Evolutionary conservation across 257 asterid genomes (phyloP).

Genomic region (Petunia axillaris): DNA sequence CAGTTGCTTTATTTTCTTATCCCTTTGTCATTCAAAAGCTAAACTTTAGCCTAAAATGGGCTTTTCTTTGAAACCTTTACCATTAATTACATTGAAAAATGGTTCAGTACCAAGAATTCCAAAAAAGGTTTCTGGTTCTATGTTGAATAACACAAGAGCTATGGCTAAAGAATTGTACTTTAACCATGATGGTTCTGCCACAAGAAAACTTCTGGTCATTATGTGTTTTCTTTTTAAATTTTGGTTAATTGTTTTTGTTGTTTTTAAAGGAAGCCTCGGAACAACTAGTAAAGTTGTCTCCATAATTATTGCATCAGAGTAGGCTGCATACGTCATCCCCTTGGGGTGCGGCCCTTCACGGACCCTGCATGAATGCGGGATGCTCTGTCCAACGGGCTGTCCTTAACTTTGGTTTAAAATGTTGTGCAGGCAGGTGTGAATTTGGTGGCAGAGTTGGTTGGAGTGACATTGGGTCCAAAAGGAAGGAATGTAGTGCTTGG

Average conservation of each 20-base stretch:
- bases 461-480: constrained; percentile 87
- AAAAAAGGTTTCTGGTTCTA: constrained; percentile 44
- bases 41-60: constrained; percentile 41
- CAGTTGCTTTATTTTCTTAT: background rate
- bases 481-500: constrained; percentile 92
- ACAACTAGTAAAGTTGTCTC: background rate
- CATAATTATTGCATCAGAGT: too few species aligned
- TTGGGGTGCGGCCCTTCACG: too few species aligned
- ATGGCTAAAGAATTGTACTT: constrained; percentile 74
- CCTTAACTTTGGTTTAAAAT: background rate
- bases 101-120: constrained; percentile 35
- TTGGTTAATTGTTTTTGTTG: background rate
- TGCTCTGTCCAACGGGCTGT: too few species aligned
- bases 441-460: constrained; percentile 80
- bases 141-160: constrained; percentile 53
- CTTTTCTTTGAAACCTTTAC: constrained; percentile 54
- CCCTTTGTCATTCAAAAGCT: background rate
- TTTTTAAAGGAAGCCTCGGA: too few species aligned
- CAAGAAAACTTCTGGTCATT: constrained; percentile 68
- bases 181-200: constrained; percentile 84
- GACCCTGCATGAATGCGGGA: too few species aligned
- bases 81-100: constrained; percentile 49
- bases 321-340: too few species aligned
- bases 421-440: constrained; percentile 70
- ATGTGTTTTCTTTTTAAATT: background rate